phyloP scores from a whole-genome alignment of 345 rosid genomes.

The Erucastrum elatum region DNA sequence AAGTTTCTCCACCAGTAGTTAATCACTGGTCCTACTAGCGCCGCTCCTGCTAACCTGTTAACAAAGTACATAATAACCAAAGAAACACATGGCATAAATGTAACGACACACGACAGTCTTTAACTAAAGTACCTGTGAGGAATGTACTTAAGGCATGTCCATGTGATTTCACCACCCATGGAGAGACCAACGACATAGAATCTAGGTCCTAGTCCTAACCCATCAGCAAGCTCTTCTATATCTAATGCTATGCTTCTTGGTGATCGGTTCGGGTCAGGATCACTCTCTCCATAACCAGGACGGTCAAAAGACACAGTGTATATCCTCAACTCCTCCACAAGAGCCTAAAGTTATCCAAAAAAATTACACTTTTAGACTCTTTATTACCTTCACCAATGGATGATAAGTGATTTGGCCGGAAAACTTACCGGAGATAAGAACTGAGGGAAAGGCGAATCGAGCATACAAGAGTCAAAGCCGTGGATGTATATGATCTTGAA shows the following conservation, averaged over 20 bases:
- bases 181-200: conserved; percentile 7
- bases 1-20: conserved; percentile 13
- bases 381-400: not conserved
- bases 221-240: conserved; percentile 5
- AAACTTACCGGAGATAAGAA: conserved; percentile 41
- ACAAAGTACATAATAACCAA: not conserved
- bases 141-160: conserved; percentile 1
- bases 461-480: conserved; percentile 48
- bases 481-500: conserved; percentile 48
- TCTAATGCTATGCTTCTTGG: conserved; percentile 4
- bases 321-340: not conserved
- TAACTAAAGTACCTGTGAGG: conserved; percentile 1
- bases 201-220: conserved; percentile 2
- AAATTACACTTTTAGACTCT: not conserved
- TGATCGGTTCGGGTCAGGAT: not conserved
- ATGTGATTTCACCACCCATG: conserved; percentile 5
- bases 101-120: not conserved
- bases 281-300: conserved; percentile 11
- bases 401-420: not conserved
- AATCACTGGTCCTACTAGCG: not conserved
- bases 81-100: not conserved
- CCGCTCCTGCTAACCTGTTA: conserved; percentile 10
- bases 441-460: conserved; percentile 29
- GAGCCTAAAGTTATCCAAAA: conserved; percentile 1
- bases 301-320: conserved; percentile 2